A percentile compares a stretch with the other conserved stretches of the same genome.
phyloP scores from a whole-genome alignment of 164 flowering plant genomes.

The Umbellularia californica region DNA sequence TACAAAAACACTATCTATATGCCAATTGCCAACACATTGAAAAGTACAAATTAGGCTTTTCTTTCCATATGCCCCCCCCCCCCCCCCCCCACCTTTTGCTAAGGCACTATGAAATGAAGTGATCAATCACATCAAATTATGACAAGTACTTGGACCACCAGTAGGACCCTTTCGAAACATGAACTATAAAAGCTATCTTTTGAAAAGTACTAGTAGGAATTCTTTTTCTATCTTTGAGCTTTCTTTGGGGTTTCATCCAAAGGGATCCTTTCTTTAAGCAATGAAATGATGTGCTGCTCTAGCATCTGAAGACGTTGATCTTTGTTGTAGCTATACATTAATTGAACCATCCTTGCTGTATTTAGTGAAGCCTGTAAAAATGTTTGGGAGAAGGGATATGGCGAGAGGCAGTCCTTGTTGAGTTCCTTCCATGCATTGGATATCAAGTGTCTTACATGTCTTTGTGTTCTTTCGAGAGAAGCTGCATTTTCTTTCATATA shows the following conservation, averaged over 20 bases:
- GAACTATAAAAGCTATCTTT: too few relatives aligned
- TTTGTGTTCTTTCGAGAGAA: slow-evolving; percentile 19
- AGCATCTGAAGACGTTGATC: slow-evolving; percentile 34
- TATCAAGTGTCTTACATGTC: slow-evolving; percentile 28
- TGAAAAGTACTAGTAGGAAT: too few relatives aligned
- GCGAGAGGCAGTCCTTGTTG: slow-evolving; percentile 36
- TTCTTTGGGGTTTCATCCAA: background rate
- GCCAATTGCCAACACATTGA: too few relatives aligned
- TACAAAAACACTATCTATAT: too few relatives aligned
- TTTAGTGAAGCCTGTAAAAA: slow-evolving; percentile 38
- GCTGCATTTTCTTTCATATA: slow-evolving; percentile 32
- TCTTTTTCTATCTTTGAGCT: too few relatives aligned
- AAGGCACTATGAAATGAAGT: too few relatives aligned
- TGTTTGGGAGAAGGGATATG: slow-evolving; percentile 29
- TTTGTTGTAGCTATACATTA: slow-evolving; percentile 43
- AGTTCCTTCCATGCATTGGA: slow-evolving; percentile 47
- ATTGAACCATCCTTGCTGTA: slow-evolving; percentile 44
- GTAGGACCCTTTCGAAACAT: too few relatives aligned
- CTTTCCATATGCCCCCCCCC: too few relatives aligned
- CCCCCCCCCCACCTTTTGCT: too few relatives aligned
- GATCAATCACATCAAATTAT: too few relatives aligned
- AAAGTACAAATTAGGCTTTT: too few relatives aligned
- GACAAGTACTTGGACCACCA: too few relatives aligned
- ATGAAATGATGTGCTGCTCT: slow-evolving; percentile 20
- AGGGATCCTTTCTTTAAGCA: slow-evolving; percentile 5